A percentile compares a stretch with the other conserved stretches of the same genome.
Conservation (phyloP, 2,329 filamentous ascomycete genomes). For the Onygenales sp. region DNA sequence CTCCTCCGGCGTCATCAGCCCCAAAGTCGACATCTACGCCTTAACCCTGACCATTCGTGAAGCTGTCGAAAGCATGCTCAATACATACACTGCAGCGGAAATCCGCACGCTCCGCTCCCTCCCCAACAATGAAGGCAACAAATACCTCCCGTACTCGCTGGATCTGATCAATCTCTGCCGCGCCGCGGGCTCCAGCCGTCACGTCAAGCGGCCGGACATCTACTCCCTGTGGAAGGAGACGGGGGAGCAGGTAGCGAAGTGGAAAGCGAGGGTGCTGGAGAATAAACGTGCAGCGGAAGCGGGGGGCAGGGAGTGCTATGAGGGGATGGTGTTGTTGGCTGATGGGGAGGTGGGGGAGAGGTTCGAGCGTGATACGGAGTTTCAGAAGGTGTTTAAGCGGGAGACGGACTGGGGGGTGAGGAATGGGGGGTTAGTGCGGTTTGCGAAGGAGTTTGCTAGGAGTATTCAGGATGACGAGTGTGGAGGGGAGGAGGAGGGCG, state of each 20-base stretch:
- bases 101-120: not conserved
- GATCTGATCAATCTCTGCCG: constrained; percentile 3
- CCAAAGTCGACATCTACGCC: constrained; percentile 7
- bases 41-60: constrained; percentile 2
- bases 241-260: constrained; percentile 1
- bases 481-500: not conserved
- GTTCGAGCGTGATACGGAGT: not conserved
- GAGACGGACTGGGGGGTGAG: not conserved
- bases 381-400: not conserved
- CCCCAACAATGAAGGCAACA: not conserved
- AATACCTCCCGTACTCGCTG: constrained; percentile 5
- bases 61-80: not conserved
- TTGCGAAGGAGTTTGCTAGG: constrained; percentile 2
- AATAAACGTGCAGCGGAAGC: not conserved
- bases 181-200: not conserved
- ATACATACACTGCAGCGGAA: constrained; percentile 1
- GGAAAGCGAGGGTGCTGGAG: not conserved
- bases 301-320: not conserved
- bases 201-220: not conserved
- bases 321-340: constrained; percentile 4
- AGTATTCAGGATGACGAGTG: not conserved
- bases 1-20: not conserved
- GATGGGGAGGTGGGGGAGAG: not conserved
- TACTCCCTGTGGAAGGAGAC: constrained; percentile 5
- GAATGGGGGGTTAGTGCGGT: not conserved